Conservation (phyloP, 2,329 filamentous ascomycete species). For the Paraconiothyrium sp. region DNA sequence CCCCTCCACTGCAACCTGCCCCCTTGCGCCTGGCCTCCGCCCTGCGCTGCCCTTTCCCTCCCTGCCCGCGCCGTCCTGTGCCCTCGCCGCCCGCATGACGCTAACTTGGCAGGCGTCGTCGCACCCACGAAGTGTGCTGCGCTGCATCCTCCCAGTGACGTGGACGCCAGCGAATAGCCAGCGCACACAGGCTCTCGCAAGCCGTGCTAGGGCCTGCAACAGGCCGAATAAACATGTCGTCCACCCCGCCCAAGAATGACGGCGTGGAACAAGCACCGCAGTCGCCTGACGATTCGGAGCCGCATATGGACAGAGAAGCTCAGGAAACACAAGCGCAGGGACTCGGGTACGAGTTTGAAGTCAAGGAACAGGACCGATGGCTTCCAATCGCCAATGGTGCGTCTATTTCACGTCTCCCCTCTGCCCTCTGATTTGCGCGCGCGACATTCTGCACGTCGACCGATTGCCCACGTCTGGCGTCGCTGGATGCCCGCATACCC, state of each 20-base stretch:
- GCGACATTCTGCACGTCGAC: slow-evolving; percentile 48
- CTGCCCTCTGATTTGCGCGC: slow-evolving; percentile 51
- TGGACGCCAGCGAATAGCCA: slow-evolving; percentile 54
- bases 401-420: slow-evolving; percentile 59
- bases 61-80: slow-evolving; percentile 17
- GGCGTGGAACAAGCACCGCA: slow-evolving; percentile 92
- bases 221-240: slow-evolving; percentile 84
- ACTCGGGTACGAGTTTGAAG: slow-evolving; percentile 91
- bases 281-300: slow-evolving; percentile 89
- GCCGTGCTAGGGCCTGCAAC: slow-evolving; percentile 51
- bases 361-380: slow-evolving; percentile 99
- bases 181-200: slow-evolving; percentile 59
- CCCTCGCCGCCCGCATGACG: slow-evolving; percentile 37
- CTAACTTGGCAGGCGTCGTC: slow-evolving; percentile 42
- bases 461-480: slow-evolving; percentile 56
- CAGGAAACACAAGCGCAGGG: slow-evolving; percentile 79
- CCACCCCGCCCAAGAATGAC: slow-evolving; percentile 85
- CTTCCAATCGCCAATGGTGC: slow-evolving; percentile 99
- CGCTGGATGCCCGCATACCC: slow-evolving; percentile 56
- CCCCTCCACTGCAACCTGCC: slow-evolving; percentile 22
- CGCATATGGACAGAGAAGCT: slow-evolving; percentile 87
- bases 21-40: slow-evolving; percentile 35
- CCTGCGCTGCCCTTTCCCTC: slow-evolving; percentile 23
- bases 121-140: slow-evolving; percentile 48
- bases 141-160: slow-evolving; percentile 48